These are phyloP conservation scores for Melaleuca alternifolia DNA, from an alignment of 345 rosid genomes.

Conservation along the genomic window DNA sequence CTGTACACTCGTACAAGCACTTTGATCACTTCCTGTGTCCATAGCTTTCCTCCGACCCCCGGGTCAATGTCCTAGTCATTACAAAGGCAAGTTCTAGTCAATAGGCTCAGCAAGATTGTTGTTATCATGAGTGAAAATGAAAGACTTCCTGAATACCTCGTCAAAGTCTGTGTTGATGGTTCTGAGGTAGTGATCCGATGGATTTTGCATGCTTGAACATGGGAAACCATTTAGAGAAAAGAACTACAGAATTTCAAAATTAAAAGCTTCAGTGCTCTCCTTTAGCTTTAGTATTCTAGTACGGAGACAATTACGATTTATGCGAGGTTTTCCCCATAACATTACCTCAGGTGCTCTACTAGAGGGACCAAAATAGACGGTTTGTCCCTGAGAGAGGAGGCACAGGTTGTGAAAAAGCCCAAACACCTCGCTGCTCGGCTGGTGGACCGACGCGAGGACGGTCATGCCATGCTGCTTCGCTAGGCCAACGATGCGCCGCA, in stretches of 20 bases:
- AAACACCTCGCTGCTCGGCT: constrained; percentile 41
- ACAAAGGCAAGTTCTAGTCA: not conserved
- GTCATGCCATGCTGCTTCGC: constrained; percentile 14
- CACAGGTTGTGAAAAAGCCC: constrained; percentile 36
- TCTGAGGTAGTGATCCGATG: constrained; percentile 48
- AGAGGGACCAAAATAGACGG: constrained; percentile 41
- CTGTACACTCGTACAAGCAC: constrained; percentile 25
- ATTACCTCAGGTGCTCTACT: constrained; percentile 21
- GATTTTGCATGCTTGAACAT: constrained; percentile 35
- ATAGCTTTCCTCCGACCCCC: not conserved
- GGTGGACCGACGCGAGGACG: constrained; percentile 37
- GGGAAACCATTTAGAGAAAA: constrained; percentile 37
- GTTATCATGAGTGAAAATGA: not conserved
- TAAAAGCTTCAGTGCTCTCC: too few relatives aligned
- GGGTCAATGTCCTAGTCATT: not conserved
- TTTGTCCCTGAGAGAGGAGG: constrained; percentile 35
- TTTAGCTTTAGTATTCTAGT: not conserved
- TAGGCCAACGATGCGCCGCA: constrained; percentile 25
- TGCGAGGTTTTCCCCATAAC: not conserved
- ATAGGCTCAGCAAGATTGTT: not conserved
- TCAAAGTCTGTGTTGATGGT: constrained; percentile 40
- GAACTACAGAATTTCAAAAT: constrained; percentile 18
- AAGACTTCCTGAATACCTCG: constrained; percentile 2
- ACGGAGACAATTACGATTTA: too few relatives aligned
- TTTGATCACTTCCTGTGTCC: constrained; percentile 19